Conservation (phyloP, 345 rosid genomes). For the Euclidium syriacum region DNA sequence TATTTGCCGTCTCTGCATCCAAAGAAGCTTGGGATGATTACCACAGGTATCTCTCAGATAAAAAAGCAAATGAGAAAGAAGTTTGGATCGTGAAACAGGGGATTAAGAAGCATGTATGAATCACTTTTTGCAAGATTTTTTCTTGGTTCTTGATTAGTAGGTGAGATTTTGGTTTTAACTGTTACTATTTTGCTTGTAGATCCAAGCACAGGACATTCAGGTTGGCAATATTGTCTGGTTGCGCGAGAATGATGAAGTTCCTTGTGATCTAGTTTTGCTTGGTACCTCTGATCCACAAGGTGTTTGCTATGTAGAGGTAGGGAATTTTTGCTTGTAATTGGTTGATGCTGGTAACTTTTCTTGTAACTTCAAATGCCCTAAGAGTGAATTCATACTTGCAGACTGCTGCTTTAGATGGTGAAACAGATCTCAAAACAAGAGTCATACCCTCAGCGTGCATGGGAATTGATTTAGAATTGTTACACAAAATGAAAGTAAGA, state of each 20-base stretch:
- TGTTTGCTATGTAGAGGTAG: conserved; percentile 86
- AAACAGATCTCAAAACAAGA: conserved; percentile 95
- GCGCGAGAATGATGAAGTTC: conserved; percentile 99
- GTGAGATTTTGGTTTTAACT: conserved; percentile 2
- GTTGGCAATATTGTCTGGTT: conserved; percentile 96
- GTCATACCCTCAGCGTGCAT: conserved; percentile 79
- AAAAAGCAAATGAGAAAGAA: conserved; percentile 94
- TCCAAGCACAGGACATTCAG: conserved; percentile 79
- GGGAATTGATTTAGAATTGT: conserved; percentile 81
- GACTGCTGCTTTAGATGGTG: conserved; percentile 98
- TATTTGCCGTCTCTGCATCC: conserved; percentile 92
- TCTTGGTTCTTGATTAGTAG: background rate
- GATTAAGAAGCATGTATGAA: conserved; percentile 69
- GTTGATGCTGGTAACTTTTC: conserved; percentile 7
- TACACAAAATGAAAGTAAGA: conserved; percentile 91
- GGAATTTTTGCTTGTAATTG: background rate
- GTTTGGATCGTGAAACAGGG: conserved; percentile 88
- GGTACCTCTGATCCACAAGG: conserved; percentile 97
- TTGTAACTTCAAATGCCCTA: conserved; percentile 3
- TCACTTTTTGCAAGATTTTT: conserved; percentile 8
- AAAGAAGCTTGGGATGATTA: conserved; percentile 99
- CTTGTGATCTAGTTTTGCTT: conserved; percentile 93
- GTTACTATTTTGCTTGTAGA: conserved; percentile 43
- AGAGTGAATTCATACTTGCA: conserved; percentile 38
- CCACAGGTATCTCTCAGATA: conserved; percentile 87